Conservation (phyloP, 2,329 filamentous ascomycete species). For the Fusarium chuoi region DNA sequence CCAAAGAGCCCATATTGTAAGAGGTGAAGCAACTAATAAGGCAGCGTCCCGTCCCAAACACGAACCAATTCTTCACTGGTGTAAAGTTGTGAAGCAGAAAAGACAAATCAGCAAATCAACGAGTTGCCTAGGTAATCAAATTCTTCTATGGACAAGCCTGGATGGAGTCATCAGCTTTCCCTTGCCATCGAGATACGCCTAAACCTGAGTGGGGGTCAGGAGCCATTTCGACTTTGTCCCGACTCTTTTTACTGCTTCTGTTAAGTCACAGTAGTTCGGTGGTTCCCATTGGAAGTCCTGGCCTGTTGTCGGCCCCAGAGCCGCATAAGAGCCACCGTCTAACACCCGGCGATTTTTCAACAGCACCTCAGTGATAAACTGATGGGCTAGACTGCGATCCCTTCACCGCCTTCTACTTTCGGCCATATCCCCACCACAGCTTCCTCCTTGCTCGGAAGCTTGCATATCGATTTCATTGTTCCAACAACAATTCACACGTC, state of each 20-base stretch:
- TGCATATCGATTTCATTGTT: constrained; percentile 18
- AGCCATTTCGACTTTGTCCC: constrained; percentile 36
- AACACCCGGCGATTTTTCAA: not conserved
- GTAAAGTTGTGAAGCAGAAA: not conserved
- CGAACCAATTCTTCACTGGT: not conserved
- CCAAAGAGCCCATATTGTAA: constrained; percentile 46
- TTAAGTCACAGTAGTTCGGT: constrained; percentile 6
- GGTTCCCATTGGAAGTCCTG: constrained; percentile 8
- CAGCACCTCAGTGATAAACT: constrained; percentile 1
- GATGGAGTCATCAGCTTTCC: constrained; percentile 18
- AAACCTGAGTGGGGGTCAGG: constrained; percentile 36
- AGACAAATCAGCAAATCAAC: not conserved
- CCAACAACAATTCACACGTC: not conserved
- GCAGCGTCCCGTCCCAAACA: not conserved
- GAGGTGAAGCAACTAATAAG: not conserved
- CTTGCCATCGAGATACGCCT: constrained; percentile 13
- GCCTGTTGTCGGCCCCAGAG: constrained; percentile 8
- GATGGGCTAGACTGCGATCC: not conserved
- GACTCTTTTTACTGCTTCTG: constrained; percentile 22
- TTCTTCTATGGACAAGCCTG: constrained; percentile 9
- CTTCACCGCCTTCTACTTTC: constrained; percentile 38
- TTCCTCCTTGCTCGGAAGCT: constrained; percentile 27
- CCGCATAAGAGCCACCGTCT: constrained; percentile 7
- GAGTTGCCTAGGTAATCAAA: not conserved
- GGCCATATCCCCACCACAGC: constrained; percentile 28